A percentile compares a stretch with the other conserved stretches of the same genome.
Evolutionary conservation across 2,329 filamentous ascomycete genomes (phyloP).

Genomic region (Harringtonia aguacate): DNA sequence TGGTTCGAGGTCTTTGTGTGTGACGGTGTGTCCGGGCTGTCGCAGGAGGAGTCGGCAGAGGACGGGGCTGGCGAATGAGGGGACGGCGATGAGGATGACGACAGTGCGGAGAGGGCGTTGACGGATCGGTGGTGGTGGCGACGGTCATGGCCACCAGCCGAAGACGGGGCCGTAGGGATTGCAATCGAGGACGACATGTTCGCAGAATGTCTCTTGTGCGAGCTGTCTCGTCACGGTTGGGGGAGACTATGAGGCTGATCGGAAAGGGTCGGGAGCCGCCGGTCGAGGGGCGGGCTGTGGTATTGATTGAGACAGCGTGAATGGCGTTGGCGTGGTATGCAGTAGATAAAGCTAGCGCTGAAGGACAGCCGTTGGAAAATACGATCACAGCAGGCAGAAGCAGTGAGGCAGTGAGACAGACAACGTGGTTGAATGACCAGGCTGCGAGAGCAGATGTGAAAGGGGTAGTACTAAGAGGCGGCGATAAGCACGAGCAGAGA

Average conservation of each 20-base stretch:
- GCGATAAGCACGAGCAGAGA: too few relatives aligned
- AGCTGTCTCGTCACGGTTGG: too few relatives aligned
- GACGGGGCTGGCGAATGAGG: constrained; percentile 12
- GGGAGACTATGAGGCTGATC: too few relatives aligned
- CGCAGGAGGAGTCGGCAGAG: constrained; percentile 30
- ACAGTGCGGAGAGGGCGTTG: constrained; percentile 1
- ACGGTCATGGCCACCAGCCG: background rate
- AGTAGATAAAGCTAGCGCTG: too few relatives aligned
- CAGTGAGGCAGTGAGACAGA: background rate
- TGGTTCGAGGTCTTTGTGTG: constrained; percentile 45
- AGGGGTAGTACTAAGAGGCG: too few relatives aligned
- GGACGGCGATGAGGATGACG: constrained; percentile 6
- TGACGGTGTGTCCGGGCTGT: constrained; percentile 42
- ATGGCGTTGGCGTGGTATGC: too few relatives aligned
- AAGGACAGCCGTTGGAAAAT: too few relatives aligned
- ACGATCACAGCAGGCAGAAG: background rate
- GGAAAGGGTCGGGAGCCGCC: too few relatives aligned
- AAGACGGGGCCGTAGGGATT: constrained; percentile 40
- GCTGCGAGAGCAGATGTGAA: too few relatives aligned
- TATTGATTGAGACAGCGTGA: too few relatives aligned
- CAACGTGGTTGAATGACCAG: background rate
- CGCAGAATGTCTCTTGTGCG: too few relatives aligned
- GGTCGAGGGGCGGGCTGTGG: too few relatives aligned
- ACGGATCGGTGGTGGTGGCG: constrained; percentile 2
- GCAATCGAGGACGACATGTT: constrained; percentile 58